Percentiles rank a stretch among this genome's conserved stretches.
phyloP scores from a whole-genome alignment of 768 basidiomycete genomes.

The Nidula microcarpa region DNA sequence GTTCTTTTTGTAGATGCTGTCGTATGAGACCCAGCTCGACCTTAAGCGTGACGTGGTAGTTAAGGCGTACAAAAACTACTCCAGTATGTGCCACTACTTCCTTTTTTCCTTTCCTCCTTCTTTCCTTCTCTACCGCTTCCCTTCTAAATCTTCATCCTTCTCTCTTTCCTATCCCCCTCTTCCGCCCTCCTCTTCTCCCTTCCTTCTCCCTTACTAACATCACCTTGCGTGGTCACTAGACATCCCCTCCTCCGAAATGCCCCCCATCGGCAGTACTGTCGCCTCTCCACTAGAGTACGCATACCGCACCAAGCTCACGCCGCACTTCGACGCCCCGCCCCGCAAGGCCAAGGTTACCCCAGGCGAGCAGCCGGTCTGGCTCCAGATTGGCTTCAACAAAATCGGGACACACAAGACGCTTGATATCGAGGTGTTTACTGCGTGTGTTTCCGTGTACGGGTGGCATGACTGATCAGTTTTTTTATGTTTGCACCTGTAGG shows the following conservation, averaged over 20 bases:
- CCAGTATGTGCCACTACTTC: slow-evolving; percentile 31
- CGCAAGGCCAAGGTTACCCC: slow-evolving; percentile 24
- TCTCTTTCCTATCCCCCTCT: background rate
- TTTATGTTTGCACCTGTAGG: slow-evolving; percentile 35
- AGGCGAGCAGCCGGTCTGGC: slow-evolving; percentile 53
- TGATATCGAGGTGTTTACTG: slow-evolving; percentile 79
- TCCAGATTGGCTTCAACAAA: slow-evolving; percentile 87
- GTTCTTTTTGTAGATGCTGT: slow-evolving; percentile 58
- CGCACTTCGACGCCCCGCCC: slow-evolving; percentile 85
- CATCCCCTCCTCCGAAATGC: slow-evolving; percentile 54
- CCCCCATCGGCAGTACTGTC: slow-evolving; percentile 68
- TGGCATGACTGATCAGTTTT: too few species aligned
- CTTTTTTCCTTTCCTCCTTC: background rate
- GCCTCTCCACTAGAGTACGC: slow-evolving; percentile 87
- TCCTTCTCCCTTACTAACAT: background rate
- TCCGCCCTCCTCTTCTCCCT: background rate
- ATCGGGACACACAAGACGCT: slow-evolving; percentile 70
- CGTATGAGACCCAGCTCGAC: slow-evolving; percentile 81
- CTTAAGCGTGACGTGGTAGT: slow-evolving; percentile 84
- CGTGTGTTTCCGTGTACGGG: too few species aligned
- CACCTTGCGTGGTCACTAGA: slow-evolving; percentile 25
- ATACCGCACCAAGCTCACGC: slow-evolving; percentile 96
- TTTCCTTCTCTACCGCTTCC: background rate
- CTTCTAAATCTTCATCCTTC: background rate
- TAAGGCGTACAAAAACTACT: slow-evolving; percentile 81